Evolutionary conservation across 148 eudicot species (phyloP), one percentile per base, ranked within the genome.

Genomic region (Camellia japonica): DNA sequence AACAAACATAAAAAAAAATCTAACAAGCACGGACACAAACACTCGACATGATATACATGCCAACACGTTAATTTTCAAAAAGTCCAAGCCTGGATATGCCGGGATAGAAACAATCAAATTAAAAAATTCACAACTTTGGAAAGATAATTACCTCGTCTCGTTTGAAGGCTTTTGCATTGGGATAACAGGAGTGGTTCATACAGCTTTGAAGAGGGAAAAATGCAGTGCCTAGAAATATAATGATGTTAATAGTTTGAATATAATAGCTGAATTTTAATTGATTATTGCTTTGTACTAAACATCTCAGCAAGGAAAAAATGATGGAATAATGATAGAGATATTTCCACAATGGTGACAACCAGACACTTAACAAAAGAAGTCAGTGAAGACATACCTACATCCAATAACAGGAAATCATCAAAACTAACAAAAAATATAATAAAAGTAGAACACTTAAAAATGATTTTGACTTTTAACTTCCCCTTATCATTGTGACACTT

Each of bases 191-290:
- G 84, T 96, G 99, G 84, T 96, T 96, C 93, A 96, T 92, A 84
- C 99, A 96, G 82, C 99, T 96, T 85, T 96, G 99, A 83, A 96
- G 56, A 18, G 99, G 95, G 82, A 83, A 96, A 90, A 96, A 94
- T 44, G 98, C 99, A 81, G 94, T 90, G 82, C 99, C 99, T 96
- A 51, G 69, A 71, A 58, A 51, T 16, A 10, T 38, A 49, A 60
- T 14, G 62, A 60, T 42, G n/a, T 63, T 74, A 49, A 52, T 64
- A 9, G 47, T 52, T 52, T 14, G 38, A 30, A 30, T 30, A 30
- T 30, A 30, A 30, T 30, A 30, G 38, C 1, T 30, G 38, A 30
- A 76, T 16, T 49, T 23, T 6, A 7, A 46, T 62, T 54, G 8
- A 65, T 66, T 60, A 19, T 71, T 23, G n/a, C 12, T 38, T 72